Percentiles rank a stretch among this genome's conserved stretches.
phyloP scores from a whole-genome alignment of 2,329 filamentous ascomycete species.

The Nemania sp. region DNA sequence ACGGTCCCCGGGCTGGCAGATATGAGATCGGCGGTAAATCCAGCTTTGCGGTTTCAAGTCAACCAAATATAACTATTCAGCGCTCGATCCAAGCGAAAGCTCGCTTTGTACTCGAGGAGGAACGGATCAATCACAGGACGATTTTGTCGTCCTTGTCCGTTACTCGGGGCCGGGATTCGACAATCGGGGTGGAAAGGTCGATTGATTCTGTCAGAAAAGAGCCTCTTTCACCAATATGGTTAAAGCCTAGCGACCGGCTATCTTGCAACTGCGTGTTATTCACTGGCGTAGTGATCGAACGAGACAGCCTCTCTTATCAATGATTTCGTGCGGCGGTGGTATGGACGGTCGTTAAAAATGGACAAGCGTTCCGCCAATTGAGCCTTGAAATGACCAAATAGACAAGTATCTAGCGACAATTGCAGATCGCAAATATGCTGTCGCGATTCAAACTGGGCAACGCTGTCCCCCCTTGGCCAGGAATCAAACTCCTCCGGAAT shows the following conservation, averaged over 20 bases:
- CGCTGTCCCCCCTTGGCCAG: not conserved
- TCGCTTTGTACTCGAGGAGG: constrained; percentile 21
- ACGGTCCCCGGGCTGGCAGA: constrained; percentile 77
- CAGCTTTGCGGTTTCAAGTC: constrained; percentile 78
- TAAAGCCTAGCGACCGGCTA: too few relatives aligned
- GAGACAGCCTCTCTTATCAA: constrained; percentile 12
- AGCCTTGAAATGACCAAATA: constrained; percentile 16
- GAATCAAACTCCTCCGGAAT: constrained; percentile 7
- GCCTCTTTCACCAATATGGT: too few relatives aligned
- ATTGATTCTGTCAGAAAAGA: too few relatives aligned
- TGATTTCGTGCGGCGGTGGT: constrained; percentile 27
- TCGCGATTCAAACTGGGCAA: not conserved
- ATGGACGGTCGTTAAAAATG: constrained; percentile 30
- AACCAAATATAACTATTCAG: constrained; percentile 20
- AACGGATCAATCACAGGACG: not conserved
- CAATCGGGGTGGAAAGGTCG: too few relatives aligned
- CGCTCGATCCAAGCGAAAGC: constrained; percentile 21
- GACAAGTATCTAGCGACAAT: constrained; percentile 10
- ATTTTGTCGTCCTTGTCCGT: too few relatives aligned
- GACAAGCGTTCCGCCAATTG: constrained; percentile 30
- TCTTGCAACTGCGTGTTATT: too few relatives aligned
- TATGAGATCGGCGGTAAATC: constrained; percentile 87
- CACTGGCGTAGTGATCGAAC: not conserved
- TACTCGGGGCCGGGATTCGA: too few relatives aligned
- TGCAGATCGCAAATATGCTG: constrained; percentile 9